Base-by-base conservation (phyloP, 805 yeast species). In the Yarrowia yakushimensis region DNA sequence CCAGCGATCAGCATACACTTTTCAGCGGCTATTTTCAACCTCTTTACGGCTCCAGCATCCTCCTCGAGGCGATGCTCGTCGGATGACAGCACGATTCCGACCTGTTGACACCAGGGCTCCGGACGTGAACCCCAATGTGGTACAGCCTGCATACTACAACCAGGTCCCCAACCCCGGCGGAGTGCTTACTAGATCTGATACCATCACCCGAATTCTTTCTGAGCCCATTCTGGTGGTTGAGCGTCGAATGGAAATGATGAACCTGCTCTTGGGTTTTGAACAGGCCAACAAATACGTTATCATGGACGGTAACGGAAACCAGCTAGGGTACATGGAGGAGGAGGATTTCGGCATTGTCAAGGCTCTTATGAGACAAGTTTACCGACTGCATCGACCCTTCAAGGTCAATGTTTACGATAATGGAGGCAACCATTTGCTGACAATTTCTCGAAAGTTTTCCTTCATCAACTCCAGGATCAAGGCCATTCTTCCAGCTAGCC, bases 171-270 rank as follows among this genome's bases (percentile, higher is more conserved):
- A 79, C 71, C 69, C 78, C 9, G 77, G 78, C 37, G 87, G 86
- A 1, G 69, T 84, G 20, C 79, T 86, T 23, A 79, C 82, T 3
- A 76, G 77, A 5, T 72, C 79, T 11, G 90, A 87, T 70, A 85
- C 87, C 0, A 79, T 87, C 22, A 81, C 83, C 28, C 77, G 79
- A 43, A 76, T 92, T 6, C 74, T 93, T 41, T 80, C 81, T 42
- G 90, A 90, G 68, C 97, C 97, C 1, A 87, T 93, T 4, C 73
- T 93, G 20, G 90, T 93, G 0, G 83, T 94, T 48, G 97, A 93
- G 70, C 80, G 99, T 63, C 88, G 89, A 70, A 78, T 94, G 23
- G 98, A 94, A 75, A 81, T 86, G 77, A 86, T 90, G 90, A 92
- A 90, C 70, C 78, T 94, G 17, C 81, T 91, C 60, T 70, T 92